phyloP scores from a whole-genome alignment of 805 yeast genomes.

The Candida railenensis region DNA sequence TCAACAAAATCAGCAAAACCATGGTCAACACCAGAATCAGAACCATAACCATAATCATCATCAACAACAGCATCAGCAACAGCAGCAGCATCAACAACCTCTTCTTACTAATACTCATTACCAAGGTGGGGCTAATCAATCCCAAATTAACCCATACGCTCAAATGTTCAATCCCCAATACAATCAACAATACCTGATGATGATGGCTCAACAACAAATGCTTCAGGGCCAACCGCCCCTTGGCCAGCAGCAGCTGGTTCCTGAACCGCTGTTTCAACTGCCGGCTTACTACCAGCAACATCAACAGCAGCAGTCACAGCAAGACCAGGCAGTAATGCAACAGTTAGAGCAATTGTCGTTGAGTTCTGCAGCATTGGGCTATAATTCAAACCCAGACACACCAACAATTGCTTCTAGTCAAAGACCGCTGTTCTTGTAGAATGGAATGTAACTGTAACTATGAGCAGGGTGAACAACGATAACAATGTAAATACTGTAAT shows the following conservation, averaged over 20 bases:
- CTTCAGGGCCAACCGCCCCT: slow-evolving; percentile 11
- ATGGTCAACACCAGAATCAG: slow-evolving; percentile 3
- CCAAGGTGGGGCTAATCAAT: neutral
- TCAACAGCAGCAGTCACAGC: slow-evolving; percentile 12
- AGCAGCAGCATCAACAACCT: slow-evolving; percentile 4
- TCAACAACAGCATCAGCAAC: slow-evolving; percentile 9
- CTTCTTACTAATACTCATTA: neutral
- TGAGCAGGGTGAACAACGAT: too few relatives aligned
- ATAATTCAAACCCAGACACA: slow-evolving; percentile 44
- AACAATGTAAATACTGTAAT: neutral
- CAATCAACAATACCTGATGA: slow-evolving; percentile 10
- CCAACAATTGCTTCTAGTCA: slow-evolving; percentile 25
- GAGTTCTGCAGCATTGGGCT: slow-evolving; percentile 47
- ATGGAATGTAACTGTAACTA: too few relatives aligned
- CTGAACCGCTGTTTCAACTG: slow-evolving; percentile 2
- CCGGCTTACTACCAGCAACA: slow-evolving; percentile 7
- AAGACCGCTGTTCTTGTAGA: slow-evolving; percentile 23
- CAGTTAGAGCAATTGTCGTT: slow-evolving; percentile 47
- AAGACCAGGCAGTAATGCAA: slow-evolving; percentile 39
- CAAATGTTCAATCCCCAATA: slow-evolving; percentile 1
- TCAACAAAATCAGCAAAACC: neutral
- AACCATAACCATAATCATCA: slow-evolving; percentile 3
- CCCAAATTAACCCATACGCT: neutral
- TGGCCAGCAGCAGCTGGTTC: slow-evolving; percentile 11
- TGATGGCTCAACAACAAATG: slow-evolving; percentile 7